Conservation (phyloP, 2,329 filamentous ascomycete genomes). For the Diaporthe amygdali region DNA sequence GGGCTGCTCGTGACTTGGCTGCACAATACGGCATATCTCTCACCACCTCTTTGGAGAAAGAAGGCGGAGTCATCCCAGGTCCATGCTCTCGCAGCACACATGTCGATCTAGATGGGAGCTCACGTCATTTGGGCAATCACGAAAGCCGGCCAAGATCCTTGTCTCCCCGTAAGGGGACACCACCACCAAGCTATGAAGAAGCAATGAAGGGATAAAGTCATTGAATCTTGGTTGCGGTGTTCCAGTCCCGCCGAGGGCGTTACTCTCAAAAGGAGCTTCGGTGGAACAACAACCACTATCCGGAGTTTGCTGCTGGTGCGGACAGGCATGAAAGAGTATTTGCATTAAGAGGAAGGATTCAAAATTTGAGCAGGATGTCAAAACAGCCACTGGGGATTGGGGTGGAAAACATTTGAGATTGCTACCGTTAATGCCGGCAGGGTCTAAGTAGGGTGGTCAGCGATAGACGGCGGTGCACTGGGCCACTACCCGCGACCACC, state of each 20-base stretch:
- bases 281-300: not conserved
- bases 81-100: not conserved
- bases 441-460: not conserved
- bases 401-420: not conserved
- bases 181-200: not conserved
- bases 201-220: not conserved
- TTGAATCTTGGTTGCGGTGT: not conserved
- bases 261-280: not conserved
- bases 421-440: not conserved
- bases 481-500: not conserved
- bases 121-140: too few relatives aligned
- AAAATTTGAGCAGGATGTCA: not conserved
- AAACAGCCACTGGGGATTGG: not conserved
- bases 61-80: not conserved
- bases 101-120: too few relatives aligned
- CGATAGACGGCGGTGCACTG: not conserved
- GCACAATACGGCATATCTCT: too few relatives aligned
- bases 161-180: not conserved
- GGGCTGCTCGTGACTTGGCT: too few relatives aligned
- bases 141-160: too few relatives aligned
- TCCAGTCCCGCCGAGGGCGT: not conserved
- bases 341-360: not conserved
- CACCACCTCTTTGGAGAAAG: too few relatives aligned
- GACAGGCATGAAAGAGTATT: not conserved
- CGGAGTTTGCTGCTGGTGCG: not conserved